These are phyloP conservation scores for Coniosporium apollinis DNA, from an alignment of 495 filamentous ascomycete species.

Conservation along the genomic window DNA sequence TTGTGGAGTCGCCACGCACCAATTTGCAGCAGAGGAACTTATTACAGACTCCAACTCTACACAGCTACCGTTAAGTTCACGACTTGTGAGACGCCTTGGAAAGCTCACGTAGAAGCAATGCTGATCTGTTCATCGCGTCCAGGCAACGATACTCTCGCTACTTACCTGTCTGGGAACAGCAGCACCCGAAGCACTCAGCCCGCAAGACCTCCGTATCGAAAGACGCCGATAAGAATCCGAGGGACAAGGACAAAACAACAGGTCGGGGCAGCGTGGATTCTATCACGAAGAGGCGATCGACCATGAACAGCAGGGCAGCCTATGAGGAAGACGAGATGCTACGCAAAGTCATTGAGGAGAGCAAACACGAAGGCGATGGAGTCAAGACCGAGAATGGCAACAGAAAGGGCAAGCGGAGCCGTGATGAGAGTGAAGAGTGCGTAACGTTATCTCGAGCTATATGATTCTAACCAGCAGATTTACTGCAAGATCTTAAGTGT, in stretches of 20 bases:
- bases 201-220: conserved; percentile 42
- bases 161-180: conserved; percentile 39
- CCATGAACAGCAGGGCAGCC: conserved; percentile 92
- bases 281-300: conserved; percentile 66
- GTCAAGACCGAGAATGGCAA: conserved; percentile 32
- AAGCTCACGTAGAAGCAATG: too few species aligned
- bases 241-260: conserved; percentile 27
- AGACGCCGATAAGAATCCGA: conserved; percentile 32
- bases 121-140: too few species aligned
- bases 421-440: conserved; percentile 90
- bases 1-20: too few species aligned
- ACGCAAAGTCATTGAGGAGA: conserved; percentile 82
- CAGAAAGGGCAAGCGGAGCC: conserved; percentile 59
- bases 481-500: too few species aligned
- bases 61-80: too few species aligned
- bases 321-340: conserved; percentile 92
- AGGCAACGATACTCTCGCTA: conserved; percentile 54
- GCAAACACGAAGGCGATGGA: conserved; percentile 50
- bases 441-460: conserved; percentile 26
- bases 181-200: conserved; percentile 26
- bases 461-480: too few species aligned
- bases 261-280: conserved; percentile 19
- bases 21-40: too few species aligned
- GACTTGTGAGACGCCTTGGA: too few species aligned
- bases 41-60: too few species aligned